Percentiles rank a stretch among this genome's conserved stretches.
phyloP scores from a whole-genome alignment of 2,329 filamentous ascomycete species.

The Cytospora piceicola region DNA sequence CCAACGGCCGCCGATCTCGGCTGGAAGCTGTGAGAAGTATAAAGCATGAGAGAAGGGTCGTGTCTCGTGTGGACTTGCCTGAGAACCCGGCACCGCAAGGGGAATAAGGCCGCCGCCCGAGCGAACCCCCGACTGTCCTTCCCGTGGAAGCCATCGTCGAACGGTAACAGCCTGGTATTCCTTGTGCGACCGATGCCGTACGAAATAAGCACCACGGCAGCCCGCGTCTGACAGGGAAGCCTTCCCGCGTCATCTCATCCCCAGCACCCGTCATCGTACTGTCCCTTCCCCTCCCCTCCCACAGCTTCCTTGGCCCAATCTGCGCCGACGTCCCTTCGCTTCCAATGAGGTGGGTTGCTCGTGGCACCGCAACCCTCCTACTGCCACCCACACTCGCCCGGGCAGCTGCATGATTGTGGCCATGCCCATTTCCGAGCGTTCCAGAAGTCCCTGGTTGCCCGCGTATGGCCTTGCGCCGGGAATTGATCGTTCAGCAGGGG shows the following conservation, averaged over 20 bases:
- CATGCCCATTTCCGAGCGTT: background rate
- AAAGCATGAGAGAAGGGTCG: background rate
- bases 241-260: slow-evolving; percentile 1
- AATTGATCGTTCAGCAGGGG: background rate
- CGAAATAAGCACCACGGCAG: background rate
- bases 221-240: background rate
- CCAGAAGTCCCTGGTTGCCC: background rate
- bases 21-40: background rate
- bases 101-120: background rate
- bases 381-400: background rate
- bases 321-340: background rate
- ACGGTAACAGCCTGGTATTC: background rate
- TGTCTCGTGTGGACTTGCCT: background rate
- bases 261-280: background rate
- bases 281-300: background rate
- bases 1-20: slow-evolving; percentile 6
- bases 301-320: background rate
- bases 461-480: background rate
- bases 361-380: background rate
- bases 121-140: background rate
- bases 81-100: background rate
- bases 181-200: background rate
- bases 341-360: background rate
- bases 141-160: background rate
- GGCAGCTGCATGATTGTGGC: slow-evolving; percentile 6